Percentiles rank a stretch among this genome's conserved stretches.
These are phyloP conservation scores for Loxodes magnus DNA, from an alignment of 73 alveolate species.

Conservation along the genomic window DNA sequence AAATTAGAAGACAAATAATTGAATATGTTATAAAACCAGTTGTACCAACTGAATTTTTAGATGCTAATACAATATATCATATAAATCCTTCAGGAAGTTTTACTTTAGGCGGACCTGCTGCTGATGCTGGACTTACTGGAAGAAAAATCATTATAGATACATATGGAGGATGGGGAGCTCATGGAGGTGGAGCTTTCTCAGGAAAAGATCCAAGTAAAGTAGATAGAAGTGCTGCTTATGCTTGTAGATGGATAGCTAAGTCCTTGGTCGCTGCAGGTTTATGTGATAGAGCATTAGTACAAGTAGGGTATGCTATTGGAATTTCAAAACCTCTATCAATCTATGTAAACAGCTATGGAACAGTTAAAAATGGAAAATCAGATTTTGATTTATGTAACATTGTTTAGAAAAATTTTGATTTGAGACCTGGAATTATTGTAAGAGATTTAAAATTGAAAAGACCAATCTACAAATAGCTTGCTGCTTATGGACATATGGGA, in stretches of 20 bases:
- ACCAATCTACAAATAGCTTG: constrained; percentile 65
- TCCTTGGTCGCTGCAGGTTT: constrained; percentile 66
- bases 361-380: constrained; percentile 46
- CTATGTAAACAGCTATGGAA: constrained; percentile 68
- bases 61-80: constrained; percentile 67
- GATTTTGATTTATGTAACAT: constrained; percentile 54
- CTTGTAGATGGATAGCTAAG: constrained; percentile 80
- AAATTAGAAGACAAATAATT: constrained; percentile 47
- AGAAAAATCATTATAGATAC: constrained; percentile 91
- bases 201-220: constrained; percentile 98
- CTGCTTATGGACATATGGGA: constrained; percentile 83
- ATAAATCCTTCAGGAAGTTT: constrained; percentile 92
- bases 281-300: constrained; percentile 70
- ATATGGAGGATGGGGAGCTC: constrained; percentile 95
- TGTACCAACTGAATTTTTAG: constrained; percentile 68
- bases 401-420: constrained; percentile 38
- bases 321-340: constrained; percentile 78
- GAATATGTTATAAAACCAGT: constrained; percentile 72
- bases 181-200: constrained; percentile 96
- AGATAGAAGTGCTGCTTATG: constrained; percentile 97
- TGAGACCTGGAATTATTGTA: constrained; percentile 71
- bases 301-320: constrained; percentile 79
- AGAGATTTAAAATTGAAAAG: constrained; percentile 54
- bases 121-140: constrained; percentile 98
- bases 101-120: constrained; percentile 95